Evolutionary conservation across 2,329 filamentous ascomycete species (phyloP).

Genomic region (Trichophyton verrucosum): DNA sequence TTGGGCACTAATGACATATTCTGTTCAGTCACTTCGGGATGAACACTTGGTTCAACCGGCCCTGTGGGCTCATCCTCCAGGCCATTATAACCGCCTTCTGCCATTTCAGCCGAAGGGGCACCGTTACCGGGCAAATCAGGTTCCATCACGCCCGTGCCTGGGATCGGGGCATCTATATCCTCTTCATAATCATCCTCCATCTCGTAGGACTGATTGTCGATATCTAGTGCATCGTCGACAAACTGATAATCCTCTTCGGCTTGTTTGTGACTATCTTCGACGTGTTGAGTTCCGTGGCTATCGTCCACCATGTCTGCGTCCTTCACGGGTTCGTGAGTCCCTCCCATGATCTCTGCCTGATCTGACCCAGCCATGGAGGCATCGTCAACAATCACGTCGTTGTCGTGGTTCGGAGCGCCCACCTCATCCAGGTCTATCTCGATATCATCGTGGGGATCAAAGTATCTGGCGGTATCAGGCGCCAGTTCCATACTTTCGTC

Average conservation of each 20-base stretch:
- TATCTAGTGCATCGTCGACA: not conserved
- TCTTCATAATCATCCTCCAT: slow-evolving; percentile 32
- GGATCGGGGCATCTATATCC: slow-evolving; percentile 22
- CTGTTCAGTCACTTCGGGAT: not conserved
- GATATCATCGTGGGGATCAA: slow-evolving; percentile 26
- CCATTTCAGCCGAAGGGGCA: not conserved
- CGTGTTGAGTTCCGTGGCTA: slow-evolving; percentile 18
- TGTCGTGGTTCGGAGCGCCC: slow-evolving; percentile 36
- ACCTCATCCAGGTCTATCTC: slow-evolving; percentile 44
- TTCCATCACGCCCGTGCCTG: slow-evolving; percentile 6
- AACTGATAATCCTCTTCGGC: slow-evolving; percentile 18
- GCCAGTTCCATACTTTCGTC: slow-evolving; percentile 37
- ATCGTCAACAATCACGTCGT: slow-evolving; percentile 46
- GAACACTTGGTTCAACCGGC: not conserved
- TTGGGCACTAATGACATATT: not conserved
- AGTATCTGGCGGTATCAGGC: slow-evolving; percentile 29
- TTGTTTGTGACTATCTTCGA: not conserved
- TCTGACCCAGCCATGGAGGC: slow-evolving; percentile 31
- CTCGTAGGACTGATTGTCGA: slow-evolving; percentile 14
- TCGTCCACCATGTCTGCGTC: slow-evolving; percentile 40
- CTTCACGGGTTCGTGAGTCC: slow-evolving; percentile 20
- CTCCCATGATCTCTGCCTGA: slow-evolving; percentile 22
- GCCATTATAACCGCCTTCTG: not conserved
- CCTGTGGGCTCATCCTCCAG: not conserved
- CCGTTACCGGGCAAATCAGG: not conserved